Base-by-base conservation (phyloP, 2,329 filamentous ascomycete species). In the Zasmidium cellare region DNA sequence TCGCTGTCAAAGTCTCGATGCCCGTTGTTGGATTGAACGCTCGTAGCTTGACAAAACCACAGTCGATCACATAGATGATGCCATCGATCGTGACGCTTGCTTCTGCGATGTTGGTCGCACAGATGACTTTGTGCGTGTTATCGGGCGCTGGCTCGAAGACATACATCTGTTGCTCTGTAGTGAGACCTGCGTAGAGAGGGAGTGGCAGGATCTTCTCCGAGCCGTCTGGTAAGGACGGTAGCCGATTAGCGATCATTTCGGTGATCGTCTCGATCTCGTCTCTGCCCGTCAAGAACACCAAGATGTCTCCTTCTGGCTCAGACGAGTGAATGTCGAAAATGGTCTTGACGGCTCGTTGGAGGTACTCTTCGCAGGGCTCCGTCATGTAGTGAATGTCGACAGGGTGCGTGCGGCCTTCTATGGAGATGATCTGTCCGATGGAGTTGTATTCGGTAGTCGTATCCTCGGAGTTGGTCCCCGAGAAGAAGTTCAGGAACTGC, bases 21-120 rank as follows among this genome's bases (percentile, higher is more conserved):
- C 92, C 90, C 0, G 90, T 93, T 16, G 73, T 81, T 0, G 93
- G 91, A 65, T 96, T 89, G 75, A 91, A 97, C 6, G 90, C 88
- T 41, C 92, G 86, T 19, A 96, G 79, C 73, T 97, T 97, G 64
- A 96, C 92, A 70, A 91, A 97, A 1, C 94, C 94, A 53, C 85
- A 87, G 73, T 99, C 94, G 51, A 97, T 79, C 5, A 99, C 93
- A 69, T 91, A 96, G 55, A 92, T 87, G 59, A 97, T 92, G 2
- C 91, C 92, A 53, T 94, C 88, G 56, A 97, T 96, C 16, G 94
- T 97, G 46, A 99, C 89, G 1, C 91, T 96, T 3, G 94, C 93
- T 78, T 99, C 94, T 12, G 94, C 92, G 63, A 97, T 97, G 71
- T 97, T 97, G 58, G 94, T 97, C 3, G 91, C 89, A 64, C 97